Conservation (phyloP, 2,329 filamentous ascomycete species). For the Fusarium buharicum region DNA sequence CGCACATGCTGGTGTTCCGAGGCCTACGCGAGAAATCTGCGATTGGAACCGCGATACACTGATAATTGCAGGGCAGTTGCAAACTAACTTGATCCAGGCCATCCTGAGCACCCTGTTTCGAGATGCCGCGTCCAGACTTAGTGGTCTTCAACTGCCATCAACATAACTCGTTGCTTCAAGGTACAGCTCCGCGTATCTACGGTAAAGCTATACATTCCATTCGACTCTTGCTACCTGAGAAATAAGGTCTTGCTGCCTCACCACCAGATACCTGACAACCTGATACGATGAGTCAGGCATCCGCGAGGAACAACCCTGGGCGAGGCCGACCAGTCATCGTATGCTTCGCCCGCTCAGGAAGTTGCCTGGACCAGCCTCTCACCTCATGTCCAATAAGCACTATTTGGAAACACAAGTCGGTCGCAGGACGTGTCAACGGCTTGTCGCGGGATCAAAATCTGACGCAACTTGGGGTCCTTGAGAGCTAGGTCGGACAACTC, state of each 20-base stretch:
- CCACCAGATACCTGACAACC: constrained; percentile 8
- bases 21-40: constrained; percentile 21
- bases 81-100: constrained; percentile 4
- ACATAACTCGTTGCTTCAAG: neutral
- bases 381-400: constrained; percentile 23
- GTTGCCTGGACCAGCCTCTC: constrained; percentile 6
- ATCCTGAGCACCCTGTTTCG: neutral
- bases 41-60: neutral
- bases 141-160: constrained; percentile 1
- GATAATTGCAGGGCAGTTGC: constrained; percentile 4
- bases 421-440: constrained; percentile 21
- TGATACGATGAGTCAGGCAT: constrained; percentile 34
- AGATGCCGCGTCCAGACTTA: constrained; percentile 1
- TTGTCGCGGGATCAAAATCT: constrained; percentile 31
- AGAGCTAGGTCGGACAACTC: constrained; percentile 29
- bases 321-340: constrained; percentile 24
- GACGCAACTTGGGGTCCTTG: constrained; percentile 23
- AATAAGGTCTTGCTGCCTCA: constrained; percentile 27
- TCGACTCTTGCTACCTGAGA: constrained; percentile 14
- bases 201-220: constrained; percentile 24
- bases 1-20: constrained; percentile 23
- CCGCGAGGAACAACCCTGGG: constrained; percentile 5
- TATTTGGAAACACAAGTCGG: constrained; percentile 19
- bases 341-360: constrained; percentile 7
- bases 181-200: neutral